A percentile compares a stretch with the other conserved stretches of the same genome.
Evolutionary conservation across 169 alveolate species (phyloP).

Genomic region (Eimeria maxima): DNA sequence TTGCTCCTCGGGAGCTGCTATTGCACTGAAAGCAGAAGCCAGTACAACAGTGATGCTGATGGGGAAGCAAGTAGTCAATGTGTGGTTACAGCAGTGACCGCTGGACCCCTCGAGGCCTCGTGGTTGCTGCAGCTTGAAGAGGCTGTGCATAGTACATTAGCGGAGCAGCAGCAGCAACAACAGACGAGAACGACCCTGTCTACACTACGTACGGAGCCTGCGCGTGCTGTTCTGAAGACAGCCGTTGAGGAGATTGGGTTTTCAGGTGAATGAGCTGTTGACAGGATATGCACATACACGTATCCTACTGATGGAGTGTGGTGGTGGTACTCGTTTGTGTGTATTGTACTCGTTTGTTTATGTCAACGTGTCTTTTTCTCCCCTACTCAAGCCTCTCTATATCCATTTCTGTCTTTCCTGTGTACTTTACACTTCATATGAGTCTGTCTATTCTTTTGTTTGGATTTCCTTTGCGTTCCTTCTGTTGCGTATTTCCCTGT

Average conservation of each 20-base stretch:
- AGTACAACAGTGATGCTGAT: not conserved
- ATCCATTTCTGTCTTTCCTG: no score
- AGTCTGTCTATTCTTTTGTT: no score
- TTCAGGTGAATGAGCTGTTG: not conserved
- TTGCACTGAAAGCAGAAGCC: not conserved
- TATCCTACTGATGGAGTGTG: no score
- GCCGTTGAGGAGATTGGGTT: conserved; percentile 44
- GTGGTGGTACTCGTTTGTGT: no score
- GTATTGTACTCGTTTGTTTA: no score
- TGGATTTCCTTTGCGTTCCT: no score
- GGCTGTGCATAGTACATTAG: not conserved
- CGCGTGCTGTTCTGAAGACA: not conserved
- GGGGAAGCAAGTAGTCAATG: not conserved
- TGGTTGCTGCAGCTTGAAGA: conserved; percentile 32
- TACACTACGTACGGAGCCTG: not conserved
- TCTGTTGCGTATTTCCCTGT: no score
- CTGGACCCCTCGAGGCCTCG: conserved; percentile 11
- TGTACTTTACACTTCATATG: no score
- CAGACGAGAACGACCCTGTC: not conserved
- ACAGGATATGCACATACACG: not conserved
- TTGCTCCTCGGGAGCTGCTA: not conserved
- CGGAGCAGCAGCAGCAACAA: not conserved
- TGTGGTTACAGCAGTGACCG: not conserved
- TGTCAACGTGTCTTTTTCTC: no score
- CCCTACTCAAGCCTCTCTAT: no score